Evolutionary conservation across 331 rosid genomes (phyloP).

Genomic region (Malus hybrid): DNA sequence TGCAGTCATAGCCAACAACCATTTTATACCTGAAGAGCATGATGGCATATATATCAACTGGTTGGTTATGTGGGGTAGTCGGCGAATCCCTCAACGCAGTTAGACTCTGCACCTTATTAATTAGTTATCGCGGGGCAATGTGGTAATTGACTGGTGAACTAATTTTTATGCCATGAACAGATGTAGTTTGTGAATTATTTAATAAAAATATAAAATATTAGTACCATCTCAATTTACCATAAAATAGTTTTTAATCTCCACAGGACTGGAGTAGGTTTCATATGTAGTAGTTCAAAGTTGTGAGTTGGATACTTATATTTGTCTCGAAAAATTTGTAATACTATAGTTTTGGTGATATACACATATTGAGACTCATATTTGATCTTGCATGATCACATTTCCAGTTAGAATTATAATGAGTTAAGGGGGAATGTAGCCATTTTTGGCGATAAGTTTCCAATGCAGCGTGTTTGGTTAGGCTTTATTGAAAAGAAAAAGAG

Average conservation of each 20-base stretch:
- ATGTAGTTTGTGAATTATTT: too few relatives aligned
- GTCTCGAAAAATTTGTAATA: too few relatives aligned
- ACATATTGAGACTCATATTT: too few relatives aligned
- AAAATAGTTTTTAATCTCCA: background rate
- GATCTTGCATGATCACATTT: too few relatives aligned
- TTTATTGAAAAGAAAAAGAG: too few relatives aligned
- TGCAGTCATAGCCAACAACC: conserved; percentile 30
- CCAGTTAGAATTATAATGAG: too few relatives aligned
- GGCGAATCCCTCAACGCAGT: conserved; percentile 33
- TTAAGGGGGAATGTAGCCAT: too few relatives aligned
- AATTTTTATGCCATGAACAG: background rate
- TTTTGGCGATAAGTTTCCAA: background rate
- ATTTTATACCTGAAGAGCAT: conserved; percentile 28
- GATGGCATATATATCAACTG: background rate
- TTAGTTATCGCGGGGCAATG: background rate
- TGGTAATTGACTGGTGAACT: background rate
- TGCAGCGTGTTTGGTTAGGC: background rate
- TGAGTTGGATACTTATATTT: background rate
- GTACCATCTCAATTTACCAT: too few relatives aligned
- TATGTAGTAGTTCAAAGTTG: background rate
- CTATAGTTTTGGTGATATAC: too few relatives aligned
- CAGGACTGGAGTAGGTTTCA: background rate
- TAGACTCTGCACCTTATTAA: background rate
- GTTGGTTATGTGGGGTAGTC: conserved; percentile 25
- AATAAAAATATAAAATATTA: too few relatives aligned